Percentiles rank a stretch among this genome's conserved stretches.
Conservation (phyloP, 2,329 filamentous ascomycete species). For the Penicillium freii region DNA sequence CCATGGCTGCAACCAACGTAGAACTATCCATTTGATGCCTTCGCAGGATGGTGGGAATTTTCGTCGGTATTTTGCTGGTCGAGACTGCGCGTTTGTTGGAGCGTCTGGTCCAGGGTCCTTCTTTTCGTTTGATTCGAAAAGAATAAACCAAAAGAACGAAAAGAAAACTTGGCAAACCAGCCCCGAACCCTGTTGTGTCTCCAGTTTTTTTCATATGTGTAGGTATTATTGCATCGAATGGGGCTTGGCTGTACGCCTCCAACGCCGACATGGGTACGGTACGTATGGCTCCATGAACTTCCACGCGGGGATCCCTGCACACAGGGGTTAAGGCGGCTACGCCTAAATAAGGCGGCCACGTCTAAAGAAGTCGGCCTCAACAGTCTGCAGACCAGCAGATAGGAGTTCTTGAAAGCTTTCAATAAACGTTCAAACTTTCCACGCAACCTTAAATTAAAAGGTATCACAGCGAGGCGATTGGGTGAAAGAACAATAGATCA, state of each 20-base stretch:
- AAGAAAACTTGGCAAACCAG: not conserved
- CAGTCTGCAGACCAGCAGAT: not conserved
- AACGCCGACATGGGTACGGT: not conserved
- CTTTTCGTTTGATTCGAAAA: not conserved
- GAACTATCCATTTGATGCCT: not conserved
- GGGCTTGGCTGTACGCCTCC: not conserved
- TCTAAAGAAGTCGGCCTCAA: not conserved
- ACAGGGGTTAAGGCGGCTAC: not conserved
- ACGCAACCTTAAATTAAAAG: not conserved
- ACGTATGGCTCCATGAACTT: not conserved
- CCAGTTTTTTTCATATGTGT: not conserved
- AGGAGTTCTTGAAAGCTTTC: not conserved
- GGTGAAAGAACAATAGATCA: not conserved
- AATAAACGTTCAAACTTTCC: not conserved
- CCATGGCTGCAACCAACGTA: not conserved
- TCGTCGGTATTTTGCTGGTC: too few species aligned
- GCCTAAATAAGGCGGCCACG: not conserved
- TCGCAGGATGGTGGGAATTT: not conserved
- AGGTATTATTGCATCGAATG: not conserved
- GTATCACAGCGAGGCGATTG: not conserved
- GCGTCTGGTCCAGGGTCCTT: not conserved
- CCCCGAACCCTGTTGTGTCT: not conserved
- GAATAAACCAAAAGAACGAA: not conserved
- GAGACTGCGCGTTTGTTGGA: not conserved
- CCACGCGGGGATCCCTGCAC: not conserved